phyloP scores from a whole-genome alignment of 345 rosid species.

The Hibiscus syriacus region DNA sequence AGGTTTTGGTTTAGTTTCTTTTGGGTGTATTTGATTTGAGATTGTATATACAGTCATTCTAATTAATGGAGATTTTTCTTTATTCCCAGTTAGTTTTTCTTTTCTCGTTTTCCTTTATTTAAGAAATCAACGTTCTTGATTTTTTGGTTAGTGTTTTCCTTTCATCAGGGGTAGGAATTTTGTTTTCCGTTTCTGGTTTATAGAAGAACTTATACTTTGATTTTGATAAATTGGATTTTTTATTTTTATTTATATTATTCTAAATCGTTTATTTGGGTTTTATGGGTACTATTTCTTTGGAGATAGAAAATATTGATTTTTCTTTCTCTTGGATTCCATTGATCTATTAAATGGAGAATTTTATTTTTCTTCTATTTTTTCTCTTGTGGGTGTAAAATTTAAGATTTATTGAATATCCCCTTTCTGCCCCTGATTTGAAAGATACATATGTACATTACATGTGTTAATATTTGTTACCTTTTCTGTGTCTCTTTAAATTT shows the following conservation, averaged over 20 bases:
- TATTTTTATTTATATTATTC: not conserved
- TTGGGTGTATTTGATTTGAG: not conserved
- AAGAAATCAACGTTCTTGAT: too few species aligned
- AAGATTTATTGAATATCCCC: not conserved
- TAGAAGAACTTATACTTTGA: not conserved
- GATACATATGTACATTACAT: constrained; percentile 15
- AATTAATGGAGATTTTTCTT: too few species aligned
- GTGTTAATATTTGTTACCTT: constrained; percentile 24
- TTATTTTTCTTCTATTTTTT: not conserved
- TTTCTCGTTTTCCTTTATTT: not conserved
- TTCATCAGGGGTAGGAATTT: not conserved
- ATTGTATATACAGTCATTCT: not conserved
- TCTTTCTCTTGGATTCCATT: not conserved
- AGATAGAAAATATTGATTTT: not conserved
- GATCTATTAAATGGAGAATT: not conserved
- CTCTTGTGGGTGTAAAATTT: not conserved
- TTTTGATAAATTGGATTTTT: not conserved
- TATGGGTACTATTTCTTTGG: not conserved
- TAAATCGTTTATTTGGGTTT: not conserved
- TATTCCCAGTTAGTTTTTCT: not conserved
- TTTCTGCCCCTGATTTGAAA: not conserved
- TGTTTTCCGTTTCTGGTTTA: not conserved
- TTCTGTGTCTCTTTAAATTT: constrained; percentile 23
- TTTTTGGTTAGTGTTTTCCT: not conserved
- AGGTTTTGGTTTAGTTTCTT: not conserved